Conservation (phyloP, 345 rosid species). For the Abelmoschus esculentus region DNA sequence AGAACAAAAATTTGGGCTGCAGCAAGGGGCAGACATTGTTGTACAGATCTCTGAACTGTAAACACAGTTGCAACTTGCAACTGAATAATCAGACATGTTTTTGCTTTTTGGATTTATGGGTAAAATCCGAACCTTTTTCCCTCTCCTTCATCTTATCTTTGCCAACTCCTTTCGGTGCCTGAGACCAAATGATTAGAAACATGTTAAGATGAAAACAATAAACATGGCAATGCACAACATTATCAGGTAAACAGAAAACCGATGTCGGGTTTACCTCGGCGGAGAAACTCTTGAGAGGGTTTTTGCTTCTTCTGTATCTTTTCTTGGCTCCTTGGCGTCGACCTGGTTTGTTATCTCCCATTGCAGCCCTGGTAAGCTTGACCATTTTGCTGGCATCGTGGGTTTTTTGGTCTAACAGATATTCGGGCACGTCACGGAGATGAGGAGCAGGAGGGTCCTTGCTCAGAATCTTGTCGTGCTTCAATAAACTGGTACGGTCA, state of each 20-base stretch:
- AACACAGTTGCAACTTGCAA: neutral
- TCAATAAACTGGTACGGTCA: slow-evolving; percentile 48
- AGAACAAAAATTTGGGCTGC: neutral
- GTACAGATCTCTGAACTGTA: no score
- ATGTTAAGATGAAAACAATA: neutral
- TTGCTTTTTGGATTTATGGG: slow-evolving; percentile 27
- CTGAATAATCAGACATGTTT: slow-evolving; percentile 10
- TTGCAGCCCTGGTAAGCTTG: slow-evolving; percentile 73
- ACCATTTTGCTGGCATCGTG: slow-evolving; percentile 85
- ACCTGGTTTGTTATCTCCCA: slow-evolving; percentile 44
- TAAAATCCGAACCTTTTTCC: slow-evolving; percentile 14
- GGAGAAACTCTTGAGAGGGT: slow-evolving; percentile 52
- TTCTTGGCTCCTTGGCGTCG: slow-evolving; percentile 39
- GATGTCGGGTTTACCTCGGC: slow-evolving; percentile 25
- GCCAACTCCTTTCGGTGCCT: slow-evolving; percentile 33
- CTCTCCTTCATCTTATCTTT: slow-evolving; percentile 30
- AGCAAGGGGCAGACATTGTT: neutral
- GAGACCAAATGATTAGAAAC: slow-evolving; percentile 1
- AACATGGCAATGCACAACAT: neutral
- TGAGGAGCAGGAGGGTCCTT: slow-evolving; percentile 63
- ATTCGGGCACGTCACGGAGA: slow-evolving; percentile 64
- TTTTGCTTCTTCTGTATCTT: slow-evolving; percentile 43
- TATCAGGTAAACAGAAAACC: neutral
- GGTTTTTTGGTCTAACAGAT: slow-evolving; percentile 63
- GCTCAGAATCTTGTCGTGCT: slow-evolving; percentile 76